Conservation (phyloP, 2,329 filamentous ascomycete genomes). For the Epichloe gansuensis region DNA sequence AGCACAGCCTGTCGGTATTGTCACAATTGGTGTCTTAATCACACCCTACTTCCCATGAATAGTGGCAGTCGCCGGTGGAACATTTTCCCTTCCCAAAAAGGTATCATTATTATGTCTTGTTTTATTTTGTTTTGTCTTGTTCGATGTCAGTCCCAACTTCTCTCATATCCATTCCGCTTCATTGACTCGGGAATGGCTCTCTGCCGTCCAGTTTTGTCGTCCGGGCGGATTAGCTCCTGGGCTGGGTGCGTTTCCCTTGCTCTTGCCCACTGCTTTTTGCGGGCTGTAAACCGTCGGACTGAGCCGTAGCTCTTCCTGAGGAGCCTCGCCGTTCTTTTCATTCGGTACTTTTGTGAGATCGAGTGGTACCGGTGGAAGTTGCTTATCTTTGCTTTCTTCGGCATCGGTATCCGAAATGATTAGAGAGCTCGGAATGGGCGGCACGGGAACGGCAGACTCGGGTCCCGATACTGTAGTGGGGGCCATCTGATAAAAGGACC, state of each 20-base stretch:
- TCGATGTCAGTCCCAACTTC: neutral
- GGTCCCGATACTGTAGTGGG: neutral
- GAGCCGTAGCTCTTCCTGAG: constrained; percentile 24
- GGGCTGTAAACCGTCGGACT: constrained; percentile 42
- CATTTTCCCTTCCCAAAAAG: too few species aligned
- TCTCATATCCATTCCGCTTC: constrained; percentile 10
- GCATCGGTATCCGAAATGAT: neutral
- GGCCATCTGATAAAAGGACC: constrained; percentile 7
- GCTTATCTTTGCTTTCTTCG: neutral
- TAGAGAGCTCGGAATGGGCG: neutral
- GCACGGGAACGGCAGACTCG: neutral
- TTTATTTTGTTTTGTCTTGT: neutral
- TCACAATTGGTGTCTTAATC: too few species aligned
- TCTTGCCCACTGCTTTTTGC: constrained; percentile 6
- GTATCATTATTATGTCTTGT: neutral
- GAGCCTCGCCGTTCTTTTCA: constrained; percentile 3
- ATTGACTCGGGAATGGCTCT: constrained; percentile 2
- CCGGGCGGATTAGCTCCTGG: neutral
- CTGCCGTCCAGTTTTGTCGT: neutral
- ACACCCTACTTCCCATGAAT: too few species aligned
- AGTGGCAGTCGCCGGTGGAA: too few species aligned
- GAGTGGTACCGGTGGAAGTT: constrained; percentile 24
- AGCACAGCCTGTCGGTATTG: too few species aligned
- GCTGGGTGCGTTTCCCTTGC: neutral
- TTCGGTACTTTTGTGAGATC: neutral